Percentiles rank a stretch among this genome's conserved stretches.
phyloP scores from a whole-genome alignment of 2,329 filamentous ascomycete genomes.

The Apiospora phragmitis region DNA sequence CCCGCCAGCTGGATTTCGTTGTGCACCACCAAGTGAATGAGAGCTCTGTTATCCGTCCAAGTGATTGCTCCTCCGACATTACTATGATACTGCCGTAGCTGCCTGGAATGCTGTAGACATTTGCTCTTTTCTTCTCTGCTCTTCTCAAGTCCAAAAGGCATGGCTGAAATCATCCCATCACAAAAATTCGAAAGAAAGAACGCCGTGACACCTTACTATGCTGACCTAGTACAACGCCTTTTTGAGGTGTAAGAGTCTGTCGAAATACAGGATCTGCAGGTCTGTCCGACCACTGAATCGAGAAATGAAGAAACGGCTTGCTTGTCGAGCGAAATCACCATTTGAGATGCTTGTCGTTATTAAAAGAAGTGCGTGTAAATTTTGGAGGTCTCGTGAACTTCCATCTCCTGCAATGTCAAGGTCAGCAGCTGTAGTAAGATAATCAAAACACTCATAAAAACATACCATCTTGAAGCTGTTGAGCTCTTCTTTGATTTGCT shows the following conservation, averaged over 20 bases:
- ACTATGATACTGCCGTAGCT: slow-evolving; percentile 6
- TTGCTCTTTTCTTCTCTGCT: neutral
- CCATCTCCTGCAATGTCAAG: slow-evolving; percentile 78
- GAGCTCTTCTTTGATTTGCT: slow-evolving; percentile 99
- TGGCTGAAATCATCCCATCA: slow-evolving; percentile 8
- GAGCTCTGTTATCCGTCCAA: neutral
- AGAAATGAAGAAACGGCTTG: slow-evolving; percentile 22
- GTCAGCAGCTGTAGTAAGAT: slow-evolving; percentile 40
- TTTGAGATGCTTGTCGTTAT: slow-evolving; percentile 44
- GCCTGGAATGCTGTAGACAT: neutral
- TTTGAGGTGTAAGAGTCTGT: slow-evolving; percentile 46
- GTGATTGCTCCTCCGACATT: slow-evolving; percentile 5
- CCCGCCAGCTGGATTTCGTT: slow-evolving; percentile 1
- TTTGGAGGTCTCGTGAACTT: slow-evolving; percentile 98
- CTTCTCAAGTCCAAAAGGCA: slow-evolving; percentile 6
- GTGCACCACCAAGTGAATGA: neutral
- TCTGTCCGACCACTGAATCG: slow-evolving; percentile 26
- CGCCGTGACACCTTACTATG: slow-evolving; percentile 61
- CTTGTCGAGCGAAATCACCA: slow-evolving; percentile 27
- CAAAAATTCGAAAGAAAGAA: slow-evolving; percentile 45
- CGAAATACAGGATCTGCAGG: slow-evolving; percentile 49
- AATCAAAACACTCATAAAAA: neutral
- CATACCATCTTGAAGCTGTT: slow-evolving; percentile 99
- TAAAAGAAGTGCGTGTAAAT: slow-evolving; percentile 99
- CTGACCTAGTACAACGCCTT: slow-evolving; percentile 53